Evolutionary conservation across 2,329 filamentous ascomycete species (phyloP).

Genomic region (Knufia petricola): DNA sequence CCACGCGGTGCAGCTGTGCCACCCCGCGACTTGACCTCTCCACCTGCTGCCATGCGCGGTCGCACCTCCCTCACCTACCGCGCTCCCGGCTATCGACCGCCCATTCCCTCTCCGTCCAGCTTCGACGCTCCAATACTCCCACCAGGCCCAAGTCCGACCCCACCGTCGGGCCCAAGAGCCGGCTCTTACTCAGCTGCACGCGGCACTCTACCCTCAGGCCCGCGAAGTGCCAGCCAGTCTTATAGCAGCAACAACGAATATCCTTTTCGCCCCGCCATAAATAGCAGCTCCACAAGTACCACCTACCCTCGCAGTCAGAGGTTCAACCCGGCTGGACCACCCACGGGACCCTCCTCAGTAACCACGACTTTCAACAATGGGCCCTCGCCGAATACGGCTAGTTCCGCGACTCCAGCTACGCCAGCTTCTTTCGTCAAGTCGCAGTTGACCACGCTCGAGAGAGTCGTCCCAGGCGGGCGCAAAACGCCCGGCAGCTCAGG

Average conservation of each 20-base stretch:
- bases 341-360: slow-evolving; percentile 8
- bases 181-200: slow-evolving; percentile 2
- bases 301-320: slow-evolving; percentile 32
- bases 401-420: slow-evolving; percentile 2
- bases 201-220: slow-evolving; percentile 2
- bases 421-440: slow-evolving; percentile 16
- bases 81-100: slow-evolving; percentile 22
- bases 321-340: slow-evolving; percentile 27
- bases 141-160: slow-evolving; percentile 2
- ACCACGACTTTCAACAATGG: slow-evolving; percentile 14
- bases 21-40: slow-evolving; percentile 25
- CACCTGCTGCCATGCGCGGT: slow-evolving; percentile 26
- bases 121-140: not conserved
- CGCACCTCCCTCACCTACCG: slow-evolving; percentile 25
- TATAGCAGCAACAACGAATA: slow-evolving; percentile 26
- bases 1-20: slow-evolving; percentile 33
- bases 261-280: slow-evolving; percentile 30
- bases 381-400: slow-evolving; percentile 13
- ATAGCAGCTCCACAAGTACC: slow-evolving; percentile 28
- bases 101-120: slow-evolving; percentile 2
- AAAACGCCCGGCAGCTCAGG: slow-evolving; percentile 25
- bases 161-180: slow-evolving; percentile 12
- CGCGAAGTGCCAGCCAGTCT: slow-evolving; percentile 23
- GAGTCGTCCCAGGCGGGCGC: slow-evolving; percentile 36
- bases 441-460: slow-evolving; percentile 27